Evolutionary conservation across 2,329 filamentous ascomycete genomes (phyloP).

Genomic region (Trichoderma sp.): DNA sequence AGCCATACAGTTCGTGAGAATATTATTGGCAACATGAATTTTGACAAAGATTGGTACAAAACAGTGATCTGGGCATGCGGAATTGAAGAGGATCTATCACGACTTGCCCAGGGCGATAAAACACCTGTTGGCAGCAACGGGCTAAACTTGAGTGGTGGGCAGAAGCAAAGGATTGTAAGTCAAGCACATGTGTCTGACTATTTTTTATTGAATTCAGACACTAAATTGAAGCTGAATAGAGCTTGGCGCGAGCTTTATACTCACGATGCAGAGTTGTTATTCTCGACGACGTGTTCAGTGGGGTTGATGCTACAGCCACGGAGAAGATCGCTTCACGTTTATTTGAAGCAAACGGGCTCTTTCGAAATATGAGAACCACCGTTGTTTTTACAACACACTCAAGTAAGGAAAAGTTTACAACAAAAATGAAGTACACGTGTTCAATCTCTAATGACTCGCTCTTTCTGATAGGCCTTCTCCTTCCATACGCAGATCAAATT

Average conservation of each 20-base stretch:
- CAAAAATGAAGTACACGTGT: not conserved
- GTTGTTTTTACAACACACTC: not conserved
- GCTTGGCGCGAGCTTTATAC: not conserved
- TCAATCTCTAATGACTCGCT: not conserved
- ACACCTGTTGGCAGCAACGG: not conserved
- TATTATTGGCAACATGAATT: not conserved
- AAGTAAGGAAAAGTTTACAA: not conserved
- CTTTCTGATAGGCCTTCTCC: not conserved
- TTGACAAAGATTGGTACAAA: not conserved
- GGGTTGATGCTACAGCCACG: not conserved
- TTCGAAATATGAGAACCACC: not conserved
- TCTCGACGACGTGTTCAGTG: not conserved
- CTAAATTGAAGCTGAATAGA: not conserved
- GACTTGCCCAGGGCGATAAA: not conserved
- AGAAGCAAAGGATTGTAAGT: not conserved
- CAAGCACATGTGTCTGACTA: not conserved
- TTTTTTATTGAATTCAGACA: not conserved
- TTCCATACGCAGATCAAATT: not conserved
- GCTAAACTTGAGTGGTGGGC: not conserved
- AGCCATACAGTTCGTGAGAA: not conserved
- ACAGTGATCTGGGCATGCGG: not conserved
- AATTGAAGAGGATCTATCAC: not conserved
- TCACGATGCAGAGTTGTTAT: not conserved
- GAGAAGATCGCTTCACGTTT: not conserved
- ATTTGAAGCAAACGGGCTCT: not conserved